phyloP scores from a whole-genome alignment of 768 basidiomycete genomes.

The Tephrocybe rancida region DNA sequence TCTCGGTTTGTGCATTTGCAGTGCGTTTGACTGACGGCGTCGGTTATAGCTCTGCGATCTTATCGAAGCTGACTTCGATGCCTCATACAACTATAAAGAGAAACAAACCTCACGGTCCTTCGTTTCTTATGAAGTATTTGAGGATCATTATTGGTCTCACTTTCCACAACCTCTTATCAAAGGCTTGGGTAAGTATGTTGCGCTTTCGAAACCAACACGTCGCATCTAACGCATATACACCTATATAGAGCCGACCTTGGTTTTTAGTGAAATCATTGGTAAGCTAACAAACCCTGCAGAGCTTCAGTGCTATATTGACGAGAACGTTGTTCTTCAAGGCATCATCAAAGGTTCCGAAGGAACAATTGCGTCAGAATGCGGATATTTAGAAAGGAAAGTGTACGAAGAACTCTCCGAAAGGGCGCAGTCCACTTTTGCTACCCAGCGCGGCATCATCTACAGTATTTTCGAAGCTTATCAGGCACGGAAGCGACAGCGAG shows the following conservation, averaged over 20 bases:
- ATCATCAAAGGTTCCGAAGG: slow-evolving; percentile 72
- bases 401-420: slow-evolving; percentile 56
- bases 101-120: slow-evolving; percentile 17
- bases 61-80: slow-evolving; percentile 48
- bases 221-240: neutral
- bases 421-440: slow-evolving; percentile 55
- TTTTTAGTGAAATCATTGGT: slow-evolving; percentile 71
- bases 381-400: slow-evolving; percentile 41
- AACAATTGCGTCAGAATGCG: slow-evolving; percentile 33
- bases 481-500: slow-evolving; percentile 40
- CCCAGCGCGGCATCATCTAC: slow-evolving; percentile 50
- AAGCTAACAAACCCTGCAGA: slow-evolving; percentile 9
- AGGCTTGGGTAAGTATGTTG: slow-evolving; percentile 46
- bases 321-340: slow-evolving; percentile 35
- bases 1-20: neutral
- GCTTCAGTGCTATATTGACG: neutral
- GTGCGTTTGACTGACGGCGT: neutral
- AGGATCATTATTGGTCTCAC: slow-evolving; percentile 58
- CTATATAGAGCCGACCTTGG: slow-evolving; percentile 58
- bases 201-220: neutral
- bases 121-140: slow-evolving; percentile 51
- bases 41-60: slow-evolving; percentile 45
- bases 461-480: slow-evolving; percentile 54
- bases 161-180: slow-evolving; percentile 53
- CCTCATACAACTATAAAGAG: neutral